Conservation (phyloP, 176 grass and related monocot species). For the Puccinellia tenuiflora region DNA sequence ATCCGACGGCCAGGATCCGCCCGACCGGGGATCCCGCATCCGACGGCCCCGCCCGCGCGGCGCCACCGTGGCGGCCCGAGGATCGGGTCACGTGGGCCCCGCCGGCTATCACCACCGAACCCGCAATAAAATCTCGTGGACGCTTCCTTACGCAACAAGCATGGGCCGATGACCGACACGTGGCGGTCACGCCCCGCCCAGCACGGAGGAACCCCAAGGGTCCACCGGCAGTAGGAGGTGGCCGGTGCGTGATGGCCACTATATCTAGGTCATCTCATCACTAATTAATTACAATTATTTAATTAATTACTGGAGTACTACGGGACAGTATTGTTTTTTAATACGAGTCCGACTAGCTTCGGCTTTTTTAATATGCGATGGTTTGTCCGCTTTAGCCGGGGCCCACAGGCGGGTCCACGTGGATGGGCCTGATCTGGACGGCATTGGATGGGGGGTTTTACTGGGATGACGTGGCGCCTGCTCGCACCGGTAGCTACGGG, state of each 20-base stretch:
- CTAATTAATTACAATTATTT: neutral
- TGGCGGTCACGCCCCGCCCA: neutral
- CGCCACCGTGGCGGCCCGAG: constrained; percentile 51
- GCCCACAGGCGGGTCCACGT: neutral
- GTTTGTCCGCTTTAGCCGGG: constrained; percentile 31
- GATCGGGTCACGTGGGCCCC: constrained; percentile 21
- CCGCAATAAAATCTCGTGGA: constrained; percentile 43
- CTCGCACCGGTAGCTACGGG: constrained; percentile 18
- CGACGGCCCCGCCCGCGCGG: neutral
- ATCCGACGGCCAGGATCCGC: constrained; percentile 52
- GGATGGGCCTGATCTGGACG: constrained; percentile 49
- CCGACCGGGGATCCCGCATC: constrained; percentile 25
- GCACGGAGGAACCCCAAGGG: neutral
- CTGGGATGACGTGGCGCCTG: constrained; percentile 36
- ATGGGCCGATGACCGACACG: constrained; percentile 39
- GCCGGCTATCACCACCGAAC: constrained; percentile 7
- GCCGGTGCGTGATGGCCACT: neutral
- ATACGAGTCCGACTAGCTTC: neutral
- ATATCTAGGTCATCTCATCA: neutral
- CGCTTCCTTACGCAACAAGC: constrained; percentile 57
- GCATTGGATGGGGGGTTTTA: constrained; percentile 10
- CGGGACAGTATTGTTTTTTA: neutral
- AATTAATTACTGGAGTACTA: too few species aligned
- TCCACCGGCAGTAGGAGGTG: constrained; percentile 42
- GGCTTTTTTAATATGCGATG: neutral